Base-by-base conservation (phyloP, 2,329 filamentous ascomycete species). In the Aplosporella prunicola region DNA sequence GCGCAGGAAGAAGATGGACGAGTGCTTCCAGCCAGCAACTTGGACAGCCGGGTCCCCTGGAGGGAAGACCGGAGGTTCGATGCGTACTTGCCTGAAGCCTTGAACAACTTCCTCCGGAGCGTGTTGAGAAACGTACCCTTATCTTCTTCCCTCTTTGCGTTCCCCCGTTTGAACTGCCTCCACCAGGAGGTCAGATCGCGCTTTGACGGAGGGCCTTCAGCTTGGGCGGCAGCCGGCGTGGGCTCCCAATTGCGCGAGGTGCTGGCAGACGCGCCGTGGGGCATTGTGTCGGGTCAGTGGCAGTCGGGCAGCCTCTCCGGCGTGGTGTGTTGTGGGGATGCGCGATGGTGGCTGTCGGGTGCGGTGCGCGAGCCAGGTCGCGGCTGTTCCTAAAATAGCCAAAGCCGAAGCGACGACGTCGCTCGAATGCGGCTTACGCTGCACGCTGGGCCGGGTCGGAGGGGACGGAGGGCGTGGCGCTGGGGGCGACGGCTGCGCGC, bases 111-210 rank as follows among this genome's bases (percentile, higher is more conserved):
- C n/a, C n/a, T n/a, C n/a, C n/a, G n/a, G n/a, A n/a, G n/a, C n/a
- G n/a, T n/a, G 20, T 17, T 30, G 37, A 39, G 20, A 25, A 30
- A 39, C 31, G 25, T 31, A 76, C 74, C 73, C 71, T 77, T 76
- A 42, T 73, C 69, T 45, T 79, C 76, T 44, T 74, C 70, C 51
- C 72, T 74, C 54, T 76, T 75, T 36, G 70, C 66, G 45, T 70
- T 71, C 37, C 82, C 61, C 42, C 62, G 74, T 65, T 91, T 61
- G 66, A 98, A 96, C 52, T 80, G 79, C 63, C 87, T 94, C 91
- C 91, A 96, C 91, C 91, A 98, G 43, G 84, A 93, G 50, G 87
- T 82, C 50, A 96, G 69, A 58, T 94, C 87, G 58, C 85, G 78
- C 66, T 82, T 93, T 47, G 78, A 85, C 20, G 85, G 85, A 39